Evolutionary conservation across 164 flowering plant species (phyloP).

Genomic region (Berberis thunbergii): DNA sequence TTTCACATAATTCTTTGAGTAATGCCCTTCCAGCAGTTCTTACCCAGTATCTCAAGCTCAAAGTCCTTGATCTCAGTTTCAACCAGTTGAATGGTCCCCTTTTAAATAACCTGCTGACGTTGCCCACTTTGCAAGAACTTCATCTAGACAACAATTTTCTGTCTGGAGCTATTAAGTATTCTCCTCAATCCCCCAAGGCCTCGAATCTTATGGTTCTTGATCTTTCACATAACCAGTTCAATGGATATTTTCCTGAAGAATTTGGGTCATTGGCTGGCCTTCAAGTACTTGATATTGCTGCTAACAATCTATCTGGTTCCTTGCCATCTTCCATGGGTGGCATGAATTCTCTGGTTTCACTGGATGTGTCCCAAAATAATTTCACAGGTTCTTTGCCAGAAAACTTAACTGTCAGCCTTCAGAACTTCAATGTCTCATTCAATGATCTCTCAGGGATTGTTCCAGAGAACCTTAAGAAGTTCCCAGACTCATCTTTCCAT

Average conservation of each 20-base stretch:
- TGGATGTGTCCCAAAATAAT: slow-evolving; percentile 72
- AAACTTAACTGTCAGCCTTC: slow-evolving; percentile 51
- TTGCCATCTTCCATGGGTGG: slow-evolving; percentile 57
- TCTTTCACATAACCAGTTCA: slow-evolving; percentile 64
- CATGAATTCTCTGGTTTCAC: slow-evolving; percentile 37
- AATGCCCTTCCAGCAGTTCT: slow-evolving; percentile 49
- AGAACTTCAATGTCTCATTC: slow-evolving; percentile 68
- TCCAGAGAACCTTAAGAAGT: slow-evolving; percentile 66
- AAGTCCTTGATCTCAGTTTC: slow-evolving; percentile 67
- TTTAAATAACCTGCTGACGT: slow-evolving; percentile 34
- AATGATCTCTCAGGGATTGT: slow-evolving; percentile 85
- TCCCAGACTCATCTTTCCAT: slow-evolving; percentile 71
- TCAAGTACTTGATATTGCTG: slow-evolving; percentile 56
- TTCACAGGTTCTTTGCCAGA: slow-evolving; percentile 74
- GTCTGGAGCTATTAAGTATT: slow-evolving; percentile 37
- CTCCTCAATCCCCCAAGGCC: slow-evolving; percentile 30
- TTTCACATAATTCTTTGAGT: slow-evolving; percentile 61
- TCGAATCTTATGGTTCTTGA: slow-evolving; percentile 59
- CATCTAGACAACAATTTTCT: slow-evolving; percentile 55
- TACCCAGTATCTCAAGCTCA: slow-evolving; percentile 59
- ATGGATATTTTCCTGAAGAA: slow-evolving; percentile 60
- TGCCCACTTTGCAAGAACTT: slow-evolving; percentile 68
- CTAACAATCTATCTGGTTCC: slow-evolving; percentile 73
- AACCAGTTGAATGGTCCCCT: slow-evolving; percentile 67
- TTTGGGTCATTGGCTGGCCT: slow-evolving; percentile 52